These are phyloP conservation scores for Bipolaris cookei DNA, from an alignment of 2,329 filamentous ascomycete species.

Conservation along the genomic window DNA sequence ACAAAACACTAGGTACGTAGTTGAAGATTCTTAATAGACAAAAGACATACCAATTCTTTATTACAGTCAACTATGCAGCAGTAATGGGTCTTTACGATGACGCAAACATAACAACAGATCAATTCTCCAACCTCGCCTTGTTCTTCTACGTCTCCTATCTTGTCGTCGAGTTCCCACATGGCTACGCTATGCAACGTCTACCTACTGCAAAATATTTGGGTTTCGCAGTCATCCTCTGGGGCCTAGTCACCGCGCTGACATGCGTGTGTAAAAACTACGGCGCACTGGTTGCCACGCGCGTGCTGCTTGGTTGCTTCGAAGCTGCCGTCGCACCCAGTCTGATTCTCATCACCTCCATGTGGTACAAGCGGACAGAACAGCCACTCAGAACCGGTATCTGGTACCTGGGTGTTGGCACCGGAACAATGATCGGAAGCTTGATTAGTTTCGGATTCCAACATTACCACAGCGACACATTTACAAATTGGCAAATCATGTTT, in stretches of 20 bases:
- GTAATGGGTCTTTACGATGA: constrained; percentile 52
- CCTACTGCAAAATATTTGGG: constrained; percentile 62
- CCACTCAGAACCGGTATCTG: constrained; percentile 57
- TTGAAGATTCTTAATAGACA: neutral
- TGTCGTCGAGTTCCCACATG: constrained; percentile 51
- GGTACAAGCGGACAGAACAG: constrained; percentile 68
- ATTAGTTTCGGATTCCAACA: constrained; percentile 67
- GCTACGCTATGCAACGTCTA: constrained; percentile 60
- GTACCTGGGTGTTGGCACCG: constrained; percentile 49
- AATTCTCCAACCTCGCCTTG: constrained; percentile 47
- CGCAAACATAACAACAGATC: constrained; percentile 44
- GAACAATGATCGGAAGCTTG: constrained; percentile 64
- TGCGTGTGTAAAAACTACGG: constrained; percentile 58
- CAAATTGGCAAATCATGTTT: constrained; percentile 71
- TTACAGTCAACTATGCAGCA: constrained; percentile 49
- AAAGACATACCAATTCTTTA: neutral
- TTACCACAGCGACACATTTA: constrained; percentile 55
- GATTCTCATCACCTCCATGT: constrained; percentile 71
- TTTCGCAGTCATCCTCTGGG: constrained; percentile 53
- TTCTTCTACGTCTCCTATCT: constrained; percentile 50
- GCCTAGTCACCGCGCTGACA: constrained; percentile 56
- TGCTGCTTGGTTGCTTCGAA: constrained; percentile 62
- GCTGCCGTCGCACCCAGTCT: constrained; percentile 58
- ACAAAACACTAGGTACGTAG: constrained; percentile 52
- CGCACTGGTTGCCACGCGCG: constrained; percentile 57